Evolutionary conservation across 306 rosid species (phyloP), one percentile per base, ranked within the genome.

Genomic region (Aeschynomene evenia): DNA sequence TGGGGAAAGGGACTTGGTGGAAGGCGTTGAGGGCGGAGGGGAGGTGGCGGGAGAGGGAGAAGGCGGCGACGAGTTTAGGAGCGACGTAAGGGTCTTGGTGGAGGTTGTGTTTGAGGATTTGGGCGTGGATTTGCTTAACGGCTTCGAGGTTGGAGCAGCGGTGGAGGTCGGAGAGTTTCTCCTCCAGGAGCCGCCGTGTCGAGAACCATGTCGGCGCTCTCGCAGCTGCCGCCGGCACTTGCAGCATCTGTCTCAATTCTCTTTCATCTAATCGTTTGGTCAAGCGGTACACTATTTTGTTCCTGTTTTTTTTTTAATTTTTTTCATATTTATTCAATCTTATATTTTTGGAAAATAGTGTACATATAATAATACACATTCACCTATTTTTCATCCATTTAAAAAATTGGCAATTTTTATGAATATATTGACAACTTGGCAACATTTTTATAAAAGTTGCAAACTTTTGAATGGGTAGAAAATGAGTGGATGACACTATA

Each of bases 81-180:
- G 82, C 86, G 1, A 84, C 70, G 67, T 67, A 82, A 72, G 57
- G 87, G 68, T 88, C 96, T 16, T 73, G 81, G 74, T 86, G 96
- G 42, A 83, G 90, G 69, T 83, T 4, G 71, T 77, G 58, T 80
- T 88, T 91, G 84, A 91, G 85, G 20, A 91, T 43, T 74, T 91
- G 96, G 11, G 93, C 93, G 43, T 86, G 89, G 40, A 85, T 39
- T 85, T 91, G 97, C 79, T 91, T 88, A 1, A 85, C 16, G n/a
- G 39, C 64, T 71, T 81, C 34, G 7, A 88, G 64, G 72, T 86
- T 83, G 16, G 83, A 31, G 77, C 96, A 90, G 20, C 75, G 81
- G 73, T 85, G 94, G 34, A 93, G 91, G 55, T 81, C 81, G 2
- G 76, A 36, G 21, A 90, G 90, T 77, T 88, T 90, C 62, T 93